A percentile compares a stretch with the other conserved stretches of the same genome.
phyloP scores from a whole-genome alignment of 768 basidiomycete species.

The Candolleomyces aberdarensis region DNA sequence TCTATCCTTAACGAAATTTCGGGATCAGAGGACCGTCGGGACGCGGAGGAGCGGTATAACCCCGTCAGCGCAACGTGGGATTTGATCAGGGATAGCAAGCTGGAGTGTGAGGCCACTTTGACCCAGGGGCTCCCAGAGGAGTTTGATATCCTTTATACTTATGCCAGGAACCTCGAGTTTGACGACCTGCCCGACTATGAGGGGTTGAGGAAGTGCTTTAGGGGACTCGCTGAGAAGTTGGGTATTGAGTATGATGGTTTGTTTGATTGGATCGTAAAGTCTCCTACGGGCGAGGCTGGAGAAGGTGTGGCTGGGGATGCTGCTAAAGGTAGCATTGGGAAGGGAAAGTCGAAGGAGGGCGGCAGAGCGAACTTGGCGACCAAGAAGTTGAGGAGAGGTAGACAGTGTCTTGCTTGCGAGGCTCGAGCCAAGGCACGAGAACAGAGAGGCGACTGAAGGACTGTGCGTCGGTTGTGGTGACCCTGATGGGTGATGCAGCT shows the following conservation, averaged over 20 bases:
- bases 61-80: constrained; percentile 74
- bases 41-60: constrained; percentile 35
- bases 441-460: not conserved
- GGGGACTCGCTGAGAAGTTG: constrained; percentile 51
- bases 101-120: constrained; percentile 61
- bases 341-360: constrained; percentile 11
- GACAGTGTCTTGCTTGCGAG: constrained; percentile 28
- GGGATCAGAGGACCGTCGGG: constrained; percentile 21
- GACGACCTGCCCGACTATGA: constrained; percentile 90
- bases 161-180: constrained; percentile 79
- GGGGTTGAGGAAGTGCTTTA: constrained; percentile 73
- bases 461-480: constrained; percentile 1
- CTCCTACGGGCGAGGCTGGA: not conserved
- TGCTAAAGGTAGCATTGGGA: constrained; percentile 4
- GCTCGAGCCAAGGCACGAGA: constrained; percentile 11
- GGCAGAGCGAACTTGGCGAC: constrained; percentile 11
- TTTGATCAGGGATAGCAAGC: constrained; percentile 69
- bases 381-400: constrained; percentile 10
- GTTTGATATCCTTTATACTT: constrained; percentile 77
- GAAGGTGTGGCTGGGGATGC: not conserved
- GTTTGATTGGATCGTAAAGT: constrained; percentile 40
- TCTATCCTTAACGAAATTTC: constrained; percentile 14
- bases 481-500: too few species aligned
- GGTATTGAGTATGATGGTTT: constrained; percentile 53
- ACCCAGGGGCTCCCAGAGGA: constrained; percentile 77